Conservation (phyloP, 352 stramenopile genomes). For the Lagenidium sp. region DNA sequence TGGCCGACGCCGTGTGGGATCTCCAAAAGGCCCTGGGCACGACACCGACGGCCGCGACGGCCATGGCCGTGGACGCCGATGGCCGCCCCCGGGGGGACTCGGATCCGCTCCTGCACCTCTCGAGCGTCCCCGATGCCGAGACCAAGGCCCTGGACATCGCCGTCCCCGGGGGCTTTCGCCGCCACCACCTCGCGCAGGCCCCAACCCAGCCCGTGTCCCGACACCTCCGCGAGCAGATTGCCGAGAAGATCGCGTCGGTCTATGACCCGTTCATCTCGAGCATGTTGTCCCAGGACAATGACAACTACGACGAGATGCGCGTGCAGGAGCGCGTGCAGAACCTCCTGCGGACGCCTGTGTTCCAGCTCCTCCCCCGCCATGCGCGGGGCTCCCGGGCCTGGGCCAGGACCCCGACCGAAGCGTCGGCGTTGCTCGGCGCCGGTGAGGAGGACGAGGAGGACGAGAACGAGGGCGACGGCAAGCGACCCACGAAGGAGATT, state of each 20-base stretch:
- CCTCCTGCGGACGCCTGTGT: constrained; percentile 58
- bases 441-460: background rate
- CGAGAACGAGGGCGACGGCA: background rate
- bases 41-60: no score
- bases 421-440: constrained; percentile 4
- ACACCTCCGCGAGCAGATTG: constrained; percentile 56
- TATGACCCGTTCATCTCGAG: constrained; percentile 81
- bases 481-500: no score
- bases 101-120: constrained; percentile 29
- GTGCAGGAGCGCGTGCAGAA: constrained; percentile 53
- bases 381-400: background rate
- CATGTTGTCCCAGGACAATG: constrained; percentile 78
- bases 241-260: constrained; percentile 59
- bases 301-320: constrained; percentile 66
- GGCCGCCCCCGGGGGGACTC: constrained; percentile 34
- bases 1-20: constrained; percentile 40
- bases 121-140: constrained; percentile 13
- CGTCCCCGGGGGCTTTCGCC: constrained; percentile 58
- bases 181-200: constrained; percentile 45
- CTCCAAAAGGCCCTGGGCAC: constrained; percentile 34
- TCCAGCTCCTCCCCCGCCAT: constrained; percentile 19
- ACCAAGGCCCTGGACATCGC: constrained; percentile 54
- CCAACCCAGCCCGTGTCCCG: constrained; percentile 28
- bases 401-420: constrained; percentile 4
- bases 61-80: constrained; percentile 18